These are phyloP conservation scores for Solanum neorickii DNA, from an alignment of 257 asterid genomes.

Conservation along the genomic window DNA sequence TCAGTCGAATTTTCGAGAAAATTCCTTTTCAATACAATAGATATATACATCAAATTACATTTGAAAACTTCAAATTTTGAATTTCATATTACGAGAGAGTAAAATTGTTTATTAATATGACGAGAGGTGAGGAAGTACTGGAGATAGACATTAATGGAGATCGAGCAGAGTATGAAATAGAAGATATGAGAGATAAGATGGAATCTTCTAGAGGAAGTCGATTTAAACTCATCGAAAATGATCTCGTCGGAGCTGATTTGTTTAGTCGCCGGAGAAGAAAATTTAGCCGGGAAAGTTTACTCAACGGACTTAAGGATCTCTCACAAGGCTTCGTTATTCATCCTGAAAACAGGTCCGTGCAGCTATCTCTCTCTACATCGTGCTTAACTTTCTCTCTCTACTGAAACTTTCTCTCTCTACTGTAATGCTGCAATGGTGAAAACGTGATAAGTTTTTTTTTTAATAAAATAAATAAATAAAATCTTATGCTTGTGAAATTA, in stretches of 20 bases:
- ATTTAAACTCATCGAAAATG: conserved; percentile 1
- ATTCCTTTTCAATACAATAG: background rate
- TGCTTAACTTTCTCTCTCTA: background rate
- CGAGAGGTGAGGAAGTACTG: background rate
- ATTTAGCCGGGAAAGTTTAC: background rate
- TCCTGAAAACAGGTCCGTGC: conserved; percentile 4
- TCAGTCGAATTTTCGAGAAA: background rate
- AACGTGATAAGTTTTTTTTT: no score
- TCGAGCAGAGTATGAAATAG: background rate
- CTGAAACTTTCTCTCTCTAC: background rate
- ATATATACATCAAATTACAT: background rate
- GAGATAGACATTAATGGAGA: background rate
- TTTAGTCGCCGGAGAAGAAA: background rate
- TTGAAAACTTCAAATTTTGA: background rate
- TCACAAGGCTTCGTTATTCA: conserved; percentile 2
- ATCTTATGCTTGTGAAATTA: background rate
- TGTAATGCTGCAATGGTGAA: background rate
- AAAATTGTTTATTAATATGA: background rate
- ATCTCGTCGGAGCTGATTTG: background rate
- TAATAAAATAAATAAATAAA: no score
- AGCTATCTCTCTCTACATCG: background rate
- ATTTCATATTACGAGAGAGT: background rate
- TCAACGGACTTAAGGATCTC: background rate
- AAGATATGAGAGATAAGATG: conserved; percentile 1
- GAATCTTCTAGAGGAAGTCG: conserved; percentile 21